phyloP scores from a whole-genome alignment of 306 rosid genomes.

The Pterocarpus santalinus region DNA sequence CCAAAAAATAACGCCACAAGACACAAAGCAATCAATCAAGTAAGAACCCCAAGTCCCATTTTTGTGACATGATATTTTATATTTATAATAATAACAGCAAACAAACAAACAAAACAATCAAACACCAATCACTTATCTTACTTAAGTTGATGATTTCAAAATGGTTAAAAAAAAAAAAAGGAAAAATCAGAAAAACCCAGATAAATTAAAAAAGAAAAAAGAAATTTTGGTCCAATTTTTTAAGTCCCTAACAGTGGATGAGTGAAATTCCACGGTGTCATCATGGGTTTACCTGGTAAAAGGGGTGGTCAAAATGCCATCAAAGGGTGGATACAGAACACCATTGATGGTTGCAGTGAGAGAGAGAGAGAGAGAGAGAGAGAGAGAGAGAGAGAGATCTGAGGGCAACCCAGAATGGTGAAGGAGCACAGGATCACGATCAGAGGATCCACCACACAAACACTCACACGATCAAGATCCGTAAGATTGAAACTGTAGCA shows the following conservation, averaged over 20 bases:
- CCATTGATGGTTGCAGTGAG: constrained; percentile 41
- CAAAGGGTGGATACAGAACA: constrained; percentile 30
- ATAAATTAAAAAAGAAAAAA: constrained; percentile 28
- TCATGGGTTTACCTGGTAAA: constrained; percentile 55
- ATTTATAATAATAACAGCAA: background rate
- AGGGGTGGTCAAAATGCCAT: constrained; percentile 59
- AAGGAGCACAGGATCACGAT: constrained; percentile 58
- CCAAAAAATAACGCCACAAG: constrained; percentile 44
- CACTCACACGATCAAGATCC: constrained; percentile 62
- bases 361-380: constrained; percentile 48
- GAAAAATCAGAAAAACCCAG: background rate
- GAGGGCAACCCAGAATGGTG: constrained; percentile 38
- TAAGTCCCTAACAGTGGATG: constrained; percentile 16
- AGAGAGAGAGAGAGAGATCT: constrained; percentile 65
- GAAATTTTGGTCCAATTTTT: constrained; percentile 11
- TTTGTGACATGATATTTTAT: background rate
- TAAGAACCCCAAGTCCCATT: constrained; percentile 35
- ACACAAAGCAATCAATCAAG: background rate
- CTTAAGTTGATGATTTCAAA: constrained; percentile 10
- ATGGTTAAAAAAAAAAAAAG: background rate
- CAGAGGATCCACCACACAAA: constrained; percentile 53
- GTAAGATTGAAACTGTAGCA: constrained; percentile 47
- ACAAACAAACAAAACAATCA: background rate
- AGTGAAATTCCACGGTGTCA: constrained; percentile 40
- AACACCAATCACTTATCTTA: background rate